Conservation (phyloP, 2,329 filamentous ascomycete species). For the Microcyclosporella mali region DNA sequence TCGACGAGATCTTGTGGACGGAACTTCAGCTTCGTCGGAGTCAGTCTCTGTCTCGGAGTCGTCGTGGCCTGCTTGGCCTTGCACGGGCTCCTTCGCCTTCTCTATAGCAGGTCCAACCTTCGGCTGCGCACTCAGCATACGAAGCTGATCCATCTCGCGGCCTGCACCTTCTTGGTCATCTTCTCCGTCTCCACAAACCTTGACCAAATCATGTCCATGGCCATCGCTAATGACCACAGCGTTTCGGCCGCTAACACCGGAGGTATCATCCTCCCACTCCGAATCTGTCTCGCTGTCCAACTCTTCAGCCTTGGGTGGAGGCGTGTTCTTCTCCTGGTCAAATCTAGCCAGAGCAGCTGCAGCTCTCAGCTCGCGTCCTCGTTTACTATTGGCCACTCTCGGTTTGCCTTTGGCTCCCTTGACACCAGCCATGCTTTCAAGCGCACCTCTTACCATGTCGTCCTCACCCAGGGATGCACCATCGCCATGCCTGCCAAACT, state of each 20-base stretch:
- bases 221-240: slow-evolving; percentile 54
- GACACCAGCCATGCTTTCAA: slow-evolving; percentile 53
- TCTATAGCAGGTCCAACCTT: slow-evolving; percentile 1
- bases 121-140: slow-evolving; percentile 35
- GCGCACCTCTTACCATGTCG: slow-evolving; percentile 55
- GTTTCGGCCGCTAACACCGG: slow-evolving; percentile 53
- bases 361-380: slow-evolving; percentile 68
- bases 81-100: slow-evolving; percentile 1
- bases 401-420: slow-evolving; percentile 59
- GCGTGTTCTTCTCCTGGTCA: slow-evolving; percentile 42
- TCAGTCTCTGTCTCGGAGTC: slow-evolving; percentile 28
- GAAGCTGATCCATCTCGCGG: slow-evolving; percentile 63
- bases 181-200: slow-evolving; percentile 67
- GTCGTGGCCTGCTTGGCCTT: slow-evolving; percentile 8
- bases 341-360: slow-evolving; percentile 72
- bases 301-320: slow-evolving; percentile 30
- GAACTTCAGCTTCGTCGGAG: slow-evolving; percentile 7
- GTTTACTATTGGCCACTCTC: slow-evolving; percentile 65
- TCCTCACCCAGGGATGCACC: slow-evolving; percentile 66
- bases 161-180: slow-evolving; percentile 48
- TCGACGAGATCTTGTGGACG: too few species aligned
- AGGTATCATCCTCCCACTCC: slow-evolving; percentile 32
- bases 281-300: slow-evolving; percentile 45
- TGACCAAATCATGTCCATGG: slow-evolving; percentile 60
- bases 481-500: slow-evolving; percentile 77